Evolutionary conservation across 2,329 filamentous ascomycete species (phyloP), one percentile per base, ranked within the genome.

Genomic region (Curvularia spicifera): DNA sequence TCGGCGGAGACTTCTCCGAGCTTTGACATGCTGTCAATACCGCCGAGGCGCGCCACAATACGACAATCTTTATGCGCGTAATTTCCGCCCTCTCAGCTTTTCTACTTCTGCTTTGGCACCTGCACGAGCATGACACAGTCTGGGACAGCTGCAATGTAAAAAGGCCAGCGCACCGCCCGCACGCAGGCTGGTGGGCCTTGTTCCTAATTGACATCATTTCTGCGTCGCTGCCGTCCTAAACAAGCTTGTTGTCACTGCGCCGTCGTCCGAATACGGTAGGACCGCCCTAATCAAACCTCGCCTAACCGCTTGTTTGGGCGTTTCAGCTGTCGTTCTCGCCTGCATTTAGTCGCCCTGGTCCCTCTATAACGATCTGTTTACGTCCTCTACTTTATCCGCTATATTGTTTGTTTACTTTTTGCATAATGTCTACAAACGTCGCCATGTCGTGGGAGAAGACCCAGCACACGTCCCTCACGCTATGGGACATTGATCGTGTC

Each of bases 401-500:
- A 33, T 47, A 47, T 50, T 29, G 35, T 45, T 44, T 46, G 56
- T 31, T 37, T 45, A 20, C 13, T 35, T 35, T 35, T 35, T 52
- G 53, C 28, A 48, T 67, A 61, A 63, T 63, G 40, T 61, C 49
- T 37, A 13, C 46, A 39, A 59, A 50, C 1, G 65, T 67, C 59
- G 45, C 63, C 24, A 51, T 63, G 20, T 46, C 55, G 7, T 74
- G 68, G 68, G 70, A 70, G 40, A 71, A 71, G 47, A 60, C 70
- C n/a, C 63, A 72, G 24, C 71, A 73, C 53, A 65, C 68, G 12
- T 70, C 67, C 9, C 65, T 75, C 24, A 66, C 69, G 8, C 63
- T 76, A 5, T 76, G 73, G 73, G 73, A 76, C 53, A 74, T 76
- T 44, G 73, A 75, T 24, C 71, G 68, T 53, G 71, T 75, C 44